Evolutionary conservation across 768 basidiomycete species (phyloP).

Genomic region (Neoboletus magnificus): DNA sequence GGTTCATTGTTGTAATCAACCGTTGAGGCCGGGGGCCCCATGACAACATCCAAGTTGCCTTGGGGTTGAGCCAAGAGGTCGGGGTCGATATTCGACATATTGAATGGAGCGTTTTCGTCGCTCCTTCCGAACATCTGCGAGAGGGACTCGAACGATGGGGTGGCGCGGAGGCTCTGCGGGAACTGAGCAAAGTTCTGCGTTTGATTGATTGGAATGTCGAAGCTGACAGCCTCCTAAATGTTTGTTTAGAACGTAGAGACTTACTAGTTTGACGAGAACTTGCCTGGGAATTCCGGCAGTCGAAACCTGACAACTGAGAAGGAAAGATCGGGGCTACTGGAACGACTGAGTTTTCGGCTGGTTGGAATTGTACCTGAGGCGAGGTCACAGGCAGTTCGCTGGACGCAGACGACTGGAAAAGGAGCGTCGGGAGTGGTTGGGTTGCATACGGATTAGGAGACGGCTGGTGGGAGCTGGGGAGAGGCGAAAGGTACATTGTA

Average conservation of each 20-base stretch:
- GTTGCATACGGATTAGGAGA: constrained; percentile 8
- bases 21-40: constrained; percentile 12
- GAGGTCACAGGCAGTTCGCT: not conserved
- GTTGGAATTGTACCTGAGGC: constrained; percentile 1
- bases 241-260: not conserved
- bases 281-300: constrained; percentile 14
- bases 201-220: constrained; percentile 14
- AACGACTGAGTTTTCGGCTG: not conserved
- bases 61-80: constrained; percentile 33
- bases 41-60: constrained; percentile 36
- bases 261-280: not conserved
- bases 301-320: not conserved
- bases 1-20: constrained; percentile 12
- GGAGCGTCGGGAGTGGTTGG: constrained; percentile 3
- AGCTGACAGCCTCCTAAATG: constrained; percentile 9
- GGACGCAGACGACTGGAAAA: not conserved
- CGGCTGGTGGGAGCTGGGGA: constrained; percentile 10
- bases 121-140: constrained; percentile 32
- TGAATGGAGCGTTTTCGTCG: constrained; percentile 35
- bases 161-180: not conserved
- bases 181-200: constrained; percentile 1
- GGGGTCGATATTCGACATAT: constrained; percentile 31
- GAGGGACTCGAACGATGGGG: constrained; percentile 22
- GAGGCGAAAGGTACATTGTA: not conserved
- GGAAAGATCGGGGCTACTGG: not conserved